Evolutionary conservation across 306 rosid species (phyloP).

Genomic region (Echinosophora koreensis): DNA sequence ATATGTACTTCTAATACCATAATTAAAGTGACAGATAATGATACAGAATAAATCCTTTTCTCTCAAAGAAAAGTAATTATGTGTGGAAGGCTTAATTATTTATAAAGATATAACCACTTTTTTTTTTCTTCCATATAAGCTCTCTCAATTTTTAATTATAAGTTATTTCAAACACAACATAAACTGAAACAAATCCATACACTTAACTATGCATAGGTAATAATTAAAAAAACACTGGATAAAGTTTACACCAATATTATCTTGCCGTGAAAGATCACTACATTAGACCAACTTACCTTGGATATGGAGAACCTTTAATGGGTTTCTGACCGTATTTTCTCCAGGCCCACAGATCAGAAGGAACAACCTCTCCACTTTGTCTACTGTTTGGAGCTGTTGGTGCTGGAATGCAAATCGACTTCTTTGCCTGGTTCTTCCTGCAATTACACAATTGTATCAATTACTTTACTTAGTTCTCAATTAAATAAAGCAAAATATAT

Average conservation of each 20-base stretch:
- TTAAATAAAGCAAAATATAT: neutral
- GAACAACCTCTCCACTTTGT: constrained; percentile 84
- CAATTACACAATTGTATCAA: neutral
- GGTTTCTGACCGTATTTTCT: constrained; percentile 95
- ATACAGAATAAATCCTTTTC: too few species aligned
- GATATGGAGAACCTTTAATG: constrained; percentile 93
- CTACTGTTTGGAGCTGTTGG: constrained; percentile 79
- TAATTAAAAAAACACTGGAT: neutral
- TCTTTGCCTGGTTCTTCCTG: constrained; percentile 85
- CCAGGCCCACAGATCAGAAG: constrained; percentile 95
- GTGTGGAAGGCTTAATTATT: too few species aligned
- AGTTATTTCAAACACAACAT: too few species aligned
- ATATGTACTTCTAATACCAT: too few species aligned
- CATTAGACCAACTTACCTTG: constrained; percentile 57
- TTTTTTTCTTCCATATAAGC: too few species aligned
- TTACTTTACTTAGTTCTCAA: neutral
- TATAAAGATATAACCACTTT: too few species aligned
- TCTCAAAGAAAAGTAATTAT: too few species aligned
- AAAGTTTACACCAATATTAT: neutral
- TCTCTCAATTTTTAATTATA: too few species aligned
- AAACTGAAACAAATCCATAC: too few species aligned
- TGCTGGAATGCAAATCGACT: constrained; percentile 84
- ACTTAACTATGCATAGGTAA: neutral
- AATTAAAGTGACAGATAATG: too few species aligned
- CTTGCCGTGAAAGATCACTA: neutral